A percentile compares a stretch with the other conserved stretches of the same genome.
Evolutionary conservation across 768 basidiomycete genomes (phyloP).

Genomic region (Amanita thiersii): DNA sequence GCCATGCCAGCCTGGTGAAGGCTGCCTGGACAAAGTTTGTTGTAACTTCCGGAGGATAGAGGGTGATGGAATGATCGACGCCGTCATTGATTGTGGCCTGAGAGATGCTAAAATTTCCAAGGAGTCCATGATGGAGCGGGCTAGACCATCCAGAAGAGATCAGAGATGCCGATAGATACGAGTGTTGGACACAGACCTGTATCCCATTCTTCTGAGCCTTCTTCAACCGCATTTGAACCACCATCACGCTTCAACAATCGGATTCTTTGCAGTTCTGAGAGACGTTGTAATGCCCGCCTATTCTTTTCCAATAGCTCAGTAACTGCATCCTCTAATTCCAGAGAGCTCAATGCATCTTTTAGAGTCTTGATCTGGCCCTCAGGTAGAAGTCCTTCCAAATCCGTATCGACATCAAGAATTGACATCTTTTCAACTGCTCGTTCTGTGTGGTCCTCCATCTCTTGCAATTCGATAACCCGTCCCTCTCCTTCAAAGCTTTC

Average conservation of each 20-base stretch:
- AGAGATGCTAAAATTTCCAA: constrained; percentile 60
- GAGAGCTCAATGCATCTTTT: constrained; percentile 49
- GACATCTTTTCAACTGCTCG: constrained; percentile 10
- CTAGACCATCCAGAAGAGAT: constrained; percentile 28
- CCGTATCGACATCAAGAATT: constrained; percentile 24
- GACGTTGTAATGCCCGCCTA: constrained; percentile 48
- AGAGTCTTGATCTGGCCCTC: constrained; percentile 47
- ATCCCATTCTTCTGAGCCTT: constrained; percentile 79
- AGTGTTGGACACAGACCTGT: constrained; percentile 38
- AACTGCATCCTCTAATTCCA: constrained; percentile 64
- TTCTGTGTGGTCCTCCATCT: constrained; percentile 10
- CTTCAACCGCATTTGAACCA: constrained; percentile 38
- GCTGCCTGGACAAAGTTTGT: constrained; percentile 52
- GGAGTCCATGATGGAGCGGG: constrained; percentile 66
- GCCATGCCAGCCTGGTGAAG: constrained; percentile 66
- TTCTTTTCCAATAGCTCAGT: constrained; percentile 64
- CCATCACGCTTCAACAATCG: constrained; percentile 42
- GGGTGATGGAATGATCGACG: constrained; percentile 54
- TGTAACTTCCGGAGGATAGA: constrained; percentile 64
- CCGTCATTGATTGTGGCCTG: constrained; percentile 47
- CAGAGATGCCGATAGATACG: constrained; percentile 8
- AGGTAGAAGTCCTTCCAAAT: constrained; percentile 48
- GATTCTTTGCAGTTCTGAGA: constrained; percentile 57
- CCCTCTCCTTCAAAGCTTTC: constrained; percentile 20
- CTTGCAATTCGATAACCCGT: constrained; percentile 19